Evolutionary conservation across 2,329 filamentous ascomycete species (phyloP).

Genomic region (Rhynchosporium secalis): DNA sequence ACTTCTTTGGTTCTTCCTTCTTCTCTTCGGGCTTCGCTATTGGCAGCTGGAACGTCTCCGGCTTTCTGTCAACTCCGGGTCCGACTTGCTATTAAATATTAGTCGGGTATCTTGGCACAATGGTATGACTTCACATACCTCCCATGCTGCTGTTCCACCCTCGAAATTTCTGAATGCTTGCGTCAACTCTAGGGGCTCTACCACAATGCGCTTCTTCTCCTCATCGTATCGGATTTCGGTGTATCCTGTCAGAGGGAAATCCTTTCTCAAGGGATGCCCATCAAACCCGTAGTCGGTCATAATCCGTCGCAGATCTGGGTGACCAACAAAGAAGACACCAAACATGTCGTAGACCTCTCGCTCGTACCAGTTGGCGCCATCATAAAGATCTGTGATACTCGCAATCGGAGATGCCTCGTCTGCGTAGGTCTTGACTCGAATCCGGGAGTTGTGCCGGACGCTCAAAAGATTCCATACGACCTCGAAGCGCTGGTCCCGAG

Average conservation of each 20-base stretch:
- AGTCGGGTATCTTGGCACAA: slow-evolving; percentile 16
- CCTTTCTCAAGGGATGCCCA: slow-evolving; percentile 94
- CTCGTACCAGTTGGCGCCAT: slow-evolving; percentile 99
- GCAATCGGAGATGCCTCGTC: slow-evolving; percentile 94
- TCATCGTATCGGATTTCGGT: slow-evolving; percentile 98
- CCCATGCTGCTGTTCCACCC: slow-evolving; percentile 75
- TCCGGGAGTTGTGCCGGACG: slow-evolving; percentile 92
- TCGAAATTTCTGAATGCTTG: slow-evolving; percentile 99
- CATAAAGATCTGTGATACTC: slow-evolving; percentile 80
- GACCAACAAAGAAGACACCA: slow-evolving; percentile 92
- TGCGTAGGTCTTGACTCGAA: slow-evolving; percentile 97
- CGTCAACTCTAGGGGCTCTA: slow-evolving; percentile 94
- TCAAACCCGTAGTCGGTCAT: slow-evolving; percentile 99
- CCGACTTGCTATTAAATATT: slow-evolving; percentile 62
- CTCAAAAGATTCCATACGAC: slow-evolving; percentile 97
- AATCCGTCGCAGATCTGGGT: slow-evolving; percentile 94
- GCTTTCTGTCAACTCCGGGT: slow-evolving; percentile 73
- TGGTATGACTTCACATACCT: slow-evolving; percentile 53
- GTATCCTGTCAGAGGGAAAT: slow-evolving; percentile 97
- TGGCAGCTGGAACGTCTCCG: slow-evolving; percentile 89
- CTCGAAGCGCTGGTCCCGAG: slow-evolving; percentile 93
- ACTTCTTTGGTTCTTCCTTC: slow-evolving; percentile 91
- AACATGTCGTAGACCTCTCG: slow-evolving; percentile 97
- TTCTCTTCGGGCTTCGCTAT: slow-evolving; percentile 93
- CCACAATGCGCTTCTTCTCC: slow-evolving; percentile 99